phyloP scores from a whole-genome alignment of 495 filamentous ascomycete species.

The Parachaetomium inaequale region DNA sequence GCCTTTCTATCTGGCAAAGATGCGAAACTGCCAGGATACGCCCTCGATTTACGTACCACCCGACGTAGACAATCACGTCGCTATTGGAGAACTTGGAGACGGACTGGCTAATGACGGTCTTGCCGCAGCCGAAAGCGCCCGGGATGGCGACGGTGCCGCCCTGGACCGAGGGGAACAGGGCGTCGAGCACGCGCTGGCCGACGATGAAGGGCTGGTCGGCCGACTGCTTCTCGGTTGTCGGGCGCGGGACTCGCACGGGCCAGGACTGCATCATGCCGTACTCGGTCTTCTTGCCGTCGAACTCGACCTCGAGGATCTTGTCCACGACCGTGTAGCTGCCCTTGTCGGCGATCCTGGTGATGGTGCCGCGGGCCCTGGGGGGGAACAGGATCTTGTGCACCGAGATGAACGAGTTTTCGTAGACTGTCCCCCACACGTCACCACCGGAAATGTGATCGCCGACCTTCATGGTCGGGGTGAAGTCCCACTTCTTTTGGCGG shows the following conservation, averaged over 20 bases:
- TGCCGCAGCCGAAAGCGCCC: conserved; percentile 97
- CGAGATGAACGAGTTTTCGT: conserved; percentile 91
- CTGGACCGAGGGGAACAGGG: conserved; percentile 96
- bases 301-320: conserved; percentile 94
- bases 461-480: conserved; percentile 83
- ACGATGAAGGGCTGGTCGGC: conserved; percentile 89
- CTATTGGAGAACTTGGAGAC: conserved; percentile 99
- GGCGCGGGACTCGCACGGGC: conserved; percentile 96
- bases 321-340: conserved; percentile 92
- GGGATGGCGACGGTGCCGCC: conserved; percentile 98
- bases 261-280: conserved; percentile 98
- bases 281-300: conserved; percentile 90
- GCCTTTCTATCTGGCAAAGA: background rate
- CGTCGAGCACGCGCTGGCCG: conserved; percentile 92
- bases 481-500: conserved; percentile 91
- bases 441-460: conserved; percentile 96
- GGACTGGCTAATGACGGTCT: conserved; percentile 97
- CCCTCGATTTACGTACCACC: conserved; percentile 29
- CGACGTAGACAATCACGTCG: conserved; percentile 98
- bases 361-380: conserved; percentile 82
- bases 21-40: background rate
- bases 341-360: conserved; percentile 81
- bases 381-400: conserved; percentile 96
- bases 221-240: conserved; percentile 82
- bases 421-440: conserved; percentile 89